Evolutionary conservation across 805 yeast genomes (phyloP), one percentile per base, ranked within the genome.

Genomic region (Blastobotrys mokoenaii): DNA sequence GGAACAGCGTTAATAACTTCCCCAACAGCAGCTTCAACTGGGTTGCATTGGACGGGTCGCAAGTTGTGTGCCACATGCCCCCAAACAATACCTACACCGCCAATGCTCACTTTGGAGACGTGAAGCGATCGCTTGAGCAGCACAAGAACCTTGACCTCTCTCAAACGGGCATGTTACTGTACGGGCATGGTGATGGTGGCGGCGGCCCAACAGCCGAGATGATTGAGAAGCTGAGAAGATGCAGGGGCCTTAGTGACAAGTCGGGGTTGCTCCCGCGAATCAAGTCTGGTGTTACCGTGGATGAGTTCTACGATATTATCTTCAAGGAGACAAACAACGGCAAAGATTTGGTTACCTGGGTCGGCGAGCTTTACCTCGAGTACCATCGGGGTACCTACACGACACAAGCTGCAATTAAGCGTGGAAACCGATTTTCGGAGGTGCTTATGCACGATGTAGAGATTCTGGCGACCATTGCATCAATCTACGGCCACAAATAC

Each of bases 341-440:
- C 33, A 60, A 66, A 32, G 70, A 67, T 7, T 72, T 90, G 38
- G 95, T 94, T 5, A 71, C 87, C 10, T 90, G 97, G 97, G 74
- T 76, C 33, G 97, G 98, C 39, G 98, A 90, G 63, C 74, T 90
- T 44, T 90, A 90, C 65, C 75, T 90, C 57, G 98, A 90, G 66
- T 88, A 83, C 67, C 98, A 90, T 63, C 79, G 98, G 60, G 98
- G 98, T 44, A 93, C 97, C 1, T 90, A 90, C 64, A 93, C 98
- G 2, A 78, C 96, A 1, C 98, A 90, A 62, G 94, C 96, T 0
- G 77, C 78, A 48, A 83, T 85, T 35, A 90, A 90, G 67, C 77
- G 78, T 57, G 74, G 79, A 57, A 85, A 88, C 79, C 74, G 98
- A 56, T 63, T 72, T 20, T 71, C 81, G 9, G 97, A 90, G 66